Evolutionary conservation across 805 yeast species (phyloP).

Genomic region (Scheffersomyces lignosus): DNA sequence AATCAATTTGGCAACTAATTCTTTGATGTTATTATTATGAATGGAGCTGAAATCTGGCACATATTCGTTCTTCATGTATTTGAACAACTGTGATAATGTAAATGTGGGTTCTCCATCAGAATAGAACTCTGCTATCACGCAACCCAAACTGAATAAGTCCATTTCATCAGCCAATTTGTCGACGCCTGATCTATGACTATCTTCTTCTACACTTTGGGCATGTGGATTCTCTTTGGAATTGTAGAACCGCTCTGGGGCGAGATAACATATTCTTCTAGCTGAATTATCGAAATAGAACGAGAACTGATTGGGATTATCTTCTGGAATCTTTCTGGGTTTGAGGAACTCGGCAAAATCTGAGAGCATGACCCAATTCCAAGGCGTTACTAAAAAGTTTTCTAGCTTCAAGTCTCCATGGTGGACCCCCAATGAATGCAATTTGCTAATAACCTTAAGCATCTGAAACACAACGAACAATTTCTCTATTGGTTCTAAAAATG

Average conservation of each 20-base stretch:
- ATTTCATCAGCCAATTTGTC: slow-evolving; percentile 52
- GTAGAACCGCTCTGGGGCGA: slow-evolving; percentile 91
- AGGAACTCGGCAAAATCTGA: slow-evolving; percentile 77
- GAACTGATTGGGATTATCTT: slow-evolving; percentile 89
- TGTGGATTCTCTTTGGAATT: slow-evolving; percentile 25
- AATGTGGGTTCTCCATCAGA: slow-evolving; percentile 86
- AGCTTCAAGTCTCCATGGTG: slow-evolving; percentile 91
- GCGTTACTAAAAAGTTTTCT: slow-evolving; percentile 82
- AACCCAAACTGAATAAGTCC: slow-evolving; percentile 84
- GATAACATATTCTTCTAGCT: slow-evolving; percentile 79
- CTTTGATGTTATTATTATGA: slow-evolving; percentile 48
- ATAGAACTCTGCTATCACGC: slow-evolving; percentile 87
- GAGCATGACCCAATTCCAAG: slow-evolving; percentile 84
- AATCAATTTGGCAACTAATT: slow-evolving; percentile 64
- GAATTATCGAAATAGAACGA: slow-evolving; percentile 92
- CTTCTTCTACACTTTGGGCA: slow-evolving; percentile 22
- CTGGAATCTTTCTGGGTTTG: slow-evolving; percentile 85
- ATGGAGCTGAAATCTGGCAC: slow-evolving; percentile 62
- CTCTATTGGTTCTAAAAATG: slow-evolving; percentile 79
- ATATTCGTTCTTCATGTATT: slow-evolving; percentile 69
- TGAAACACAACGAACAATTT: slow-evolving; percentile 85
- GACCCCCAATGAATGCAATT: slow-evolving; percentile 61
- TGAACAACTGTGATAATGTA: slow-evolving; percentile 82
- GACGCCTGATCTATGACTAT: slow-evolving; percentile 20
- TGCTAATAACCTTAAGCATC: slow-evolving; percentile 58